Percentiles rank a stretch among this genome's conserved stretches.
Conservation (phyloP, 495 filamentous ascomycete genomes). For the Aspergillus taichungensis region DNA sequence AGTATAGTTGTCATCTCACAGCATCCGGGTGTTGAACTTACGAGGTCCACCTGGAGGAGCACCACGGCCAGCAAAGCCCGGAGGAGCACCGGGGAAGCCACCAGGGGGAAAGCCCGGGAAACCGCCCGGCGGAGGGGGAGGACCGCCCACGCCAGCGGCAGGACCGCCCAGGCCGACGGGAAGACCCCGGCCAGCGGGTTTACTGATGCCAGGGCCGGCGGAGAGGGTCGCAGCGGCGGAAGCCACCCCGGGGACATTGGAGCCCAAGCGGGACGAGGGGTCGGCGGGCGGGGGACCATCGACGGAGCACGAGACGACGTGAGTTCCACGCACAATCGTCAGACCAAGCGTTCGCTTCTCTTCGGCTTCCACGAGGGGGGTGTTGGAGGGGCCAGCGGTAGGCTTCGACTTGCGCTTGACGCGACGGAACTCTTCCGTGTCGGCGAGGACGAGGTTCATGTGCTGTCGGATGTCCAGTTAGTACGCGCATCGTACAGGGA, state of each 20-base stretch:
- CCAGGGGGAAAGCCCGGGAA: conserved; percentile 53
- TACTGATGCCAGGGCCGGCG: conserved; percentile 82
- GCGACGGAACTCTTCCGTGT: conserved; percentile 97
- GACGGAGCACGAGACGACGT: conserved; percentile 89
- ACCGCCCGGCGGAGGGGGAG: conserved; percentile 52
- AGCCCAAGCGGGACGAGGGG: conserved; percentile 79
- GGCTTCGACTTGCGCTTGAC: conserved; percentile 86
- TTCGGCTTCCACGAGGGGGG: conserved; percentile 70
- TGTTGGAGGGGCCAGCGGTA: conserved; percentile 45
- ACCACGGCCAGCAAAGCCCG: conserved; percentile 70
- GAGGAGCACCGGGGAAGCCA: conserved; percentile 60
- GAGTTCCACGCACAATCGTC: conserved; percentile 87
- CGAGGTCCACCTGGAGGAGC: conserved; percentile 53
- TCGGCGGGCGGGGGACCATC: conserved; percentile 96
- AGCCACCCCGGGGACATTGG: conserved; percentile 59
- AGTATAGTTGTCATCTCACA: conserved; percentile 3
- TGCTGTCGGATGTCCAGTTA: conserved; percentile 49
- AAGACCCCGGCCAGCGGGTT: conserved; percentile 85
- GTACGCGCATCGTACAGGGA: background rate
- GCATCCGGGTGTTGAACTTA: conserved; percentile 33
- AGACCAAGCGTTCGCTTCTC: conserved; percentile 95
- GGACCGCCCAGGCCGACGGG: conserved; percentile 84
- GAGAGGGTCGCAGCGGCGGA: conserved; percentile 55
- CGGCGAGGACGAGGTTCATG: conserved; percentile 98
- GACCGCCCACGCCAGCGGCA: conserved; percentile 79